These are phyloP conservation scores for Zoysia japonica DNA, from an alignment of 176 grass and related monocot genomes.

Conservation along the genomic window DNA sequence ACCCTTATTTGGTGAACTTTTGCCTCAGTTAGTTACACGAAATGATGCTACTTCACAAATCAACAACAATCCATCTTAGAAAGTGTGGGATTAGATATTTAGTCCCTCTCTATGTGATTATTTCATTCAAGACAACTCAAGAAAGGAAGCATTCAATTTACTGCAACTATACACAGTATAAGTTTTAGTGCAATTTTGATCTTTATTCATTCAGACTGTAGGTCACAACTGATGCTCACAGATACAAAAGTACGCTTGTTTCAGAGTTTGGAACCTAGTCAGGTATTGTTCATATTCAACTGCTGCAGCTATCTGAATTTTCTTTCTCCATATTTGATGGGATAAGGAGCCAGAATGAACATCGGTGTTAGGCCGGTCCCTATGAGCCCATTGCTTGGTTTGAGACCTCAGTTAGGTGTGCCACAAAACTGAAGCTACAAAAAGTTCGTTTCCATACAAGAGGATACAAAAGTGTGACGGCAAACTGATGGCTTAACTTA, in stretches of 20 bases:
- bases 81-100: slow-evolving; percentile 33
- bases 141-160: neutral
- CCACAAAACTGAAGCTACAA: slow-evolving; percentile 43
- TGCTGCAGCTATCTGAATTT: neutral
- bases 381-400: slow-evolving; percentile 15
- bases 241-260: slow-evolving; percentile 22
- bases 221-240: slow-evolving; percentile 22
- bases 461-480: slow-evolving; percentile 26
- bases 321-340: neutral
- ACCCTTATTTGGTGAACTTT: slow-evolving; percentile 26
- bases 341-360: neutral
- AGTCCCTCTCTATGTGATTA: slow-evolving; percentile 29
- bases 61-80: slow-evolving; percentile 4
- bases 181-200: slow-evolving; percentile 40
- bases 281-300: neutral
- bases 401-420: slow-evolving; percentile 34
- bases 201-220: neutral
- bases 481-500: slow-evolving; percentile 33
- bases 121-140: slow-evolving; percentile 27
- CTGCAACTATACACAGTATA: slow-evolving; percentile 13
- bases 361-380: neutral
- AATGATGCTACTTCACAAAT: slow-evolving; percentile 34
- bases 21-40: slow-evolving; percentile 3
- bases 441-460: slow-evolving; percentile 34
- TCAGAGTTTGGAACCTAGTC: slow-evolving; percentile 22